phyloP scores from a whole-genome alignment of 164 flowering plant genomes.

The Piper betle region DNA sequence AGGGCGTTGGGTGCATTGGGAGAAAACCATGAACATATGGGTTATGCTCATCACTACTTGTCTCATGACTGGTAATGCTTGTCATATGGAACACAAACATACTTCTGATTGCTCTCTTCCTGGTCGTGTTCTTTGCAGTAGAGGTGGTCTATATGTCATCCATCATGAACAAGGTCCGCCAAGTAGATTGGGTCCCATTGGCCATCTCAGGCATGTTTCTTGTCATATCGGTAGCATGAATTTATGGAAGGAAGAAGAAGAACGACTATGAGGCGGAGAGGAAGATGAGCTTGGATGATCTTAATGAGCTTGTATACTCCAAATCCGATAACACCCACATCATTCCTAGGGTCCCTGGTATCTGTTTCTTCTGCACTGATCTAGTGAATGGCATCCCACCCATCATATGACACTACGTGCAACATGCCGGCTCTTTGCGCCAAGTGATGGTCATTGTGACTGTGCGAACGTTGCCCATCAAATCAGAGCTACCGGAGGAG shows the following conservation, averaged over 20 bases:
- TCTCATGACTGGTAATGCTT: constrained; percentile 13
- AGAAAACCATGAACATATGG: too few relatives aligned
- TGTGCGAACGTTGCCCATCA: constrained; percentile 6
- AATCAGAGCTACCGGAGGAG: constrained; percentile 13
- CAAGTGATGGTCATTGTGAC: constrained; percentile 6
- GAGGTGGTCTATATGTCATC: constrained; percentile 20
- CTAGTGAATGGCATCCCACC: constrained; percentile 19
- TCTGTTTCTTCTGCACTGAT: constrained; percentile 20
- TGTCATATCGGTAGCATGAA: constrained; percentile 12
- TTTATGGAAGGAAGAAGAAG: constrained; percentile 17
- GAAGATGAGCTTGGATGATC: constrained; percentile 11
- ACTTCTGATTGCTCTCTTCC: constrained; percentile 8
- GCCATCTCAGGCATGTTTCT: constrained; percentile 12
- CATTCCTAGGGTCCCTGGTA: neutral
- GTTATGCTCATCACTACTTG: constrained; percentile 20
- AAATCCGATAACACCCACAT: neutral
- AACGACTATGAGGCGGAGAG: constrained; percentile 9
- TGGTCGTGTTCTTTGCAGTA: constrained; percentile 7
- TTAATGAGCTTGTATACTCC: constrained; percentile 5
- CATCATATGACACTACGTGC: constrained; percentile 17
- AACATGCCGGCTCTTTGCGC: constrained; percentile 3
- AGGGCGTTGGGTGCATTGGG: too few relatives aligned
- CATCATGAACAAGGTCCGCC: constrained; percentile 14
- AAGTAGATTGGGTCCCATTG: constrained; percentile 20
- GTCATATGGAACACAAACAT: constrained; percentile 15